These are phyloP conservation scores for Phytopythium montanum DNA, from an alignment of 352 stramenopile species.

Conservation along the genomic window DNA sequence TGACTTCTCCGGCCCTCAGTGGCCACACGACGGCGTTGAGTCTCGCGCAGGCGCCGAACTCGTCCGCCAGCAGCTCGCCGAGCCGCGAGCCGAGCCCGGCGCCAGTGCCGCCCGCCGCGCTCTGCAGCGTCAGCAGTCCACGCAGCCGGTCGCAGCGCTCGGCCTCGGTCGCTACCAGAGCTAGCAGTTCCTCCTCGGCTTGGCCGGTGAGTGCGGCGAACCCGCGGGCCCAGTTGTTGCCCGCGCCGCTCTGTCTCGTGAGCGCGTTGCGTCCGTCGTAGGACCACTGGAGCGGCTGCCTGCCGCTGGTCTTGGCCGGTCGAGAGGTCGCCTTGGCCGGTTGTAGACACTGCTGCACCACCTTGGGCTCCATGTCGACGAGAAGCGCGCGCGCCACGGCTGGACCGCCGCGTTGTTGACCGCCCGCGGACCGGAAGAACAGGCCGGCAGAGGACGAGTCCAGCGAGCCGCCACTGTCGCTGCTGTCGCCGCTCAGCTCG, in stretches of 20 bases:
- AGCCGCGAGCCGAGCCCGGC: constrained; percentile 83
- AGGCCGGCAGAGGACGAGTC: background rate
- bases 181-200: constrained; percentile 36
- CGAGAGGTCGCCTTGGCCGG: background rate
- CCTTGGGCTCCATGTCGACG: constrained; percentile 83
- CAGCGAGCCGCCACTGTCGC: background rate
- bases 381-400: constrained; percentile 57
- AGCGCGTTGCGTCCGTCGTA: constrained; percentile 49
- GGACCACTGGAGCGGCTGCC: constrained; percentile 18
- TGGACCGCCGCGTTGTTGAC: background rate
- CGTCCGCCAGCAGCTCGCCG: constrained; percentile 65
- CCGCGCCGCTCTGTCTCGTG: constrained; percentile 57
- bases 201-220: constrained; percentile 49
- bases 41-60: constrained; percentile 45
- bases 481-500: constrained; percentile 14
- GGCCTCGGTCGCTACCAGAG: constrained; percentile 56
- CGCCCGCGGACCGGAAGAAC: constrained; percentile 30
- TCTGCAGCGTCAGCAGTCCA: constrained; percentile 79
- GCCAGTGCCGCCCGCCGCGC: constrained; percentile 83
- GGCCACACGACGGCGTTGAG: constrained; percentile 84
- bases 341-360: constrained; percentile 51
- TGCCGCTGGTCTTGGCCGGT: background rate
- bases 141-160: constrained; percentile 67
- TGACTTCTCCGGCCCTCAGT: constrained; percentile 80
- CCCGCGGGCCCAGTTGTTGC: constrained; percentile 81